Conservation (phyloP, 345 rosid species). For the Alliaria petiolata region DNA sequence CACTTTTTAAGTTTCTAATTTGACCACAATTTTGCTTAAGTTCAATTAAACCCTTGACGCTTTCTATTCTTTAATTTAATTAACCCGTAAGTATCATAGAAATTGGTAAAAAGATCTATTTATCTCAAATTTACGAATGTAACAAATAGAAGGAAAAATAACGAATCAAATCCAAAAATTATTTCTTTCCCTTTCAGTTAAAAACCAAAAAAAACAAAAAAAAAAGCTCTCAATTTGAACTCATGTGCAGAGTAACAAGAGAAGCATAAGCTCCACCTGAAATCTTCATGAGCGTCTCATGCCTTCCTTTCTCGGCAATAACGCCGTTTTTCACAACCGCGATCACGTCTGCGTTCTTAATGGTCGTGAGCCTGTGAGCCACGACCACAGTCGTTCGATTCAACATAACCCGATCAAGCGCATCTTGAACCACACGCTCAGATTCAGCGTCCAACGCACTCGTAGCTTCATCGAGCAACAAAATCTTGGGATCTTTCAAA, state of each 20-base stretch:
- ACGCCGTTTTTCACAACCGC: conserved; percentile 47
- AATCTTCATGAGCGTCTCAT: conserved; percentile 41
- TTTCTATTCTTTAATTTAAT: too few relatives aligned
- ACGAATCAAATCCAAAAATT: not conserved
- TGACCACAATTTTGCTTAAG: too few relatives aligned
- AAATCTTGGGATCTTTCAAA: conserved; percentile 58
- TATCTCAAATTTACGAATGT: conserved; percentile 11
- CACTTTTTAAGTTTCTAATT: too few relatives aligned
- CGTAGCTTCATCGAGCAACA: conserved; percentile 67
- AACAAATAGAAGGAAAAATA: not conserved
- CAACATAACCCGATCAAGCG: conserved; percentile 35
- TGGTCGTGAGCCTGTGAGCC: conserved; percentile 49
- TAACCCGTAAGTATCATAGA: too few relatives aligned
- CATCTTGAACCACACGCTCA: conserved; percentile 54
- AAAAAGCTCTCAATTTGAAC: conserved; percentile 4
- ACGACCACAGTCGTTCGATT: conserved; percentile 46
- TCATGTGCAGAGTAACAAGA: conserved; percentile 42
- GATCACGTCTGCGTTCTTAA: conserved; percentile 46
- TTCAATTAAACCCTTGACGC: too few relatives aligned
- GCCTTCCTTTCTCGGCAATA: conserved; percentile 52
- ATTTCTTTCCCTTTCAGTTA: not conserved
- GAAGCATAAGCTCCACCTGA: conserved; percentile 45
- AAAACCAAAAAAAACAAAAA: too few relatives aligned
- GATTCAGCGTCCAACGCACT: conserved; percentile 78
- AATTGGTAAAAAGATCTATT: not conserved